A percentile compares a stretch with the other conserved stretches of the same genome.
phyloP scores from a whole-genome alignment of 1,284 basidiomycete genomes.

The Rhodotorula sp. region DNA sequence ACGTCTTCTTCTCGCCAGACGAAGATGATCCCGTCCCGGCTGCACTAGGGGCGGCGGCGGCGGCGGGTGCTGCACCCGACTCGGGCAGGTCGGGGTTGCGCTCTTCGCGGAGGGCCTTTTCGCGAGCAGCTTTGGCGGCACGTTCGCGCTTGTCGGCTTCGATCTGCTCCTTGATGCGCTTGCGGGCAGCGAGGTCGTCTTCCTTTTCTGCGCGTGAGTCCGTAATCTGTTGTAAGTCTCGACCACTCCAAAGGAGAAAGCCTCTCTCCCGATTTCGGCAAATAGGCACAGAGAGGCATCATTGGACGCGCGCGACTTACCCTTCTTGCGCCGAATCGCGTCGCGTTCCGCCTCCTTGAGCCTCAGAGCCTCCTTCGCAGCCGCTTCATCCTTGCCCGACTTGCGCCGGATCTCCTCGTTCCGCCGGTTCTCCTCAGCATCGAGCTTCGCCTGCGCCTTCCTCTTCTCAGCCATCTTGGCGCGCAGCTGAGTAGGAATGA shows the following conservation, averaged over 20 bases:
- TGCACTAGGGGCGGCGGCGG: conserved; percentile 49
- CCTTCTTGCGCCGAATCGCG: conserved; percentile 70
- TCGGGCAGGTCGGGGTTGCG: conserved; percentile 47
- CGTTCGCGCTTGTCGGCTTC: conserved; percentile 85
- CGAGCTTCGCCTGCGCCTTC: conserved; percentile 66
- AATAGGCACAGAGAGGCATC: no score
- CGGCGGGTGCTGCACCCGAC: conserved; percentile 34
- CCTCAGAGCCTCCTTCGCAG: conserved; percentile 66
- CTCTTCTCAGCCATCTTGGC: conserved; percentile 34
- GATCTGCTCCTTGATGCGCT: conserved; percentile 59
- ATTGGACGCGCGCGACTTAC: conserved; percentile 51
- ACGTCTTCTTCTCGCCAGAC: conserved; percentile 43
- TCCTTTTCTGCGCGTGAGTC: conserved; percentile 60
- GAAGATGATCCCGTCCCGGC: conserved; percentile 50
- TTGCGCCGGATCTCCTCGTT: conserved; percentile 81
- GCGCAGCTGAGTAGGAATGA: conserved; percentile 13
- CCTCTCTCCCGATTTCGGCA: no score
- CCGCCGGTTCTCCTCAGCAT: conserved; percentile 65
- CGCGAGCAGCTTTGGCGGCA: conserved; percentile 79
- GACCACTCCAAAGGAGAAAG: no score
- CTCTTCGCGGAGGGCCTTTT: conserved; percentile 80
- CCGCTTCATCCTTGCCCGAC: conserved; percentile 71
- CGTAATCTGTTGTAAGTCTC: no score
- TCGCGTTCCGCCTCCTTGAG: conserved; percentile 76
- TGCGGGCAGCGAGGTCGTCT: conserved; percentile 64